Conservation (phyloP, 108 stramenopile species). For the Skeletonema grethae region DNA sequence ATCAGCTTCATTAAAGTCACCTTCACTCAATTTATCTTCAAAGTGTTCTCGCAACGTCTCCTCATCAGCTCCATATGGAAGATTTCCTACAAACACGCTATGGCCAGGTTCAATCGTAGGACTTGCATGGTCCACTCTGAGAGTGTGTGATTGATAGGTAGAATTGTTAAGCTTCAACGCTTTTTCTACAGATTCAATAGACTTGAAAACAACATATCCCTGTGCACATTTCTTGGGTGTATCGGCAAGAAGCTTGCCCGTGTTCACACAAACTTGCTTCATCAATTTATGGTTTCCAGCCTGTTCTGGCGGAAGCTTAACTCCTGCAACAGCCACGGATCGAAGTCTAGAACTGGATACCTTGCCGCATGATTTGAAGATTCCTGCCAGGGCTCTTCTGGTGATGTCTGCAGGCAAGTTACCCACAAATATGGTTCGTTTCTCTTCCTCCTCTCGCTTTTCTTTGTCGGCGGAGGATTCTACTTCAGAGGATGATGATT, state of each 20-base stretch:
- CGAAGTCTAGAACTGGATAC: constrained; percentile 64
- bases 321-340: constrained; percentile 68
- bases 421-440: constrained; percentile 81
- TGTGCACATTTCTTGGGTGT: constrained; percentile 45
- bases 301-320: constrained; percentile 71
- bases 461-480: constrained; percentile 11
- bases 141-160: constrained; percentile 55
- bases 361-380: constrained; percentile 68
- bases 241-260: constrained; percentile 46
- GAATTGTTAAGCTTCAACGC: constrained; percentile 76
- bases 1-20: constrained; percentile 38
- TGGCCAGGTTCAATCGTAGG: constrained; percentile 61
- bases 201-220: constrained; percentile 83
- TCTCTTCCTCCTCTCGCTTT: constrained; percentile 41
- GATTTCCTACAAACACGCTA: constrained; percentile 80
- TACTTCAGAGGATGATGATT: constrained; percentile 1
- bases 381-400: constrained; percentile 57
- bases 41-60: constrained; percentile 66
- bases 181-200: constrained; percentile 55
- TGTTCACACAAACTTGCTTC: constrained; percentile 76
- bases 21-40: constrained; percentile 33
- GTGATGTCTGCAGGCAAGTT: constrained; percentile 69
- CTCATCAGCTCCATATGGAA: constrained; percentile 79
- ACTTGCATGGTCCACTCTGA: constrained; percentile 44
- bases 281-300: constrained; percentile 77